Evolutionary conservation across 768 basidiomycete genomes (phyloP), one percentile per base, ranked within the genome.

Genomic region (Lactarius indigo): DNA sequence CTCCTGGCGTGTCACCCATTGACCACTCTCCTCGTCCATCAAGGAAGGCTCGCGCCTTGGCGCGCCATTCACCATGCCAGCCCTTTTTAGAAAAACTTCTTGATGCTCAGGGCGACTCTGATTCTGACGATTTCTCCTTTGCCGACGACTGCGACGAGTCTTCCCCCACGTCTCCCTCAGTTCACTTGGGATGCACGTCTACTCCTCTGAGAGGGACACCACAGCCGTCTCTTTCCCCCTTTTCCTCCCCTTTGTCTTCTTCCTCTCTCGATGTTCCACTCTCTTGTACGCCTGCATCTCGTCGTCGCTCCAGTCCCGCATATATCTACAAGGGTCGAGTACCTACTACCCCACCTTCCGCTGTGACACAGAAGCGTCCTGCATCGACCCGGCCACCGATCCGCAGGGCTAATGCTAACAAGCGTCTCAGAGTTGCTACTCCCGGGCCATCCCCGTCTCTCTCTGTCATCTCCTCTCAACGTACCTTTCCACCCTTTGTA

Each of bases 401-500:
- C 9, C 10, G 57, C 61, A 18, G 52, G 41, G 20, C 9, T 52
- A 52, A 52, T 26, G 26, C 7, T 18, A 52, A 39, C 13, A 63
- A 64, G 6, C 50, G 66, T 5, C 23, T 28, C 7, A 58, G 54
- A n/a, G n/a, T 30, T 23, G 4, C 57, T 12, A 17, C 59, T n/a
- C n/a, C 57, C 8, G 28, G 31, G 18, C 55, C 47, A 50, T 28
- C 58, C 15, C 44, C 28, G 3, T 39, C 56, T 13, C 55, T 20
- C 31, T 33, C 60, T 15, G n/a, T 70, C 2, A 61, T 68, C 33
- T 76, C 75, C 70, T 75, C 78, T 12, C 78, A 71, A 23, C 84
- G 91, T 63, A 80, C 78, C 9, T 82, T 92, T 61, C 87, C 88
- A 2, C 65, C 77, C 9, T 55, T 74, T 54, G 70, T 90, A 61